Percentiles rank a stretch among this genome's conserved stretches.
Evolutionary conservation across 306 rosid species (phyloP).

Genomic region (Inga oerstediana): DNA sequence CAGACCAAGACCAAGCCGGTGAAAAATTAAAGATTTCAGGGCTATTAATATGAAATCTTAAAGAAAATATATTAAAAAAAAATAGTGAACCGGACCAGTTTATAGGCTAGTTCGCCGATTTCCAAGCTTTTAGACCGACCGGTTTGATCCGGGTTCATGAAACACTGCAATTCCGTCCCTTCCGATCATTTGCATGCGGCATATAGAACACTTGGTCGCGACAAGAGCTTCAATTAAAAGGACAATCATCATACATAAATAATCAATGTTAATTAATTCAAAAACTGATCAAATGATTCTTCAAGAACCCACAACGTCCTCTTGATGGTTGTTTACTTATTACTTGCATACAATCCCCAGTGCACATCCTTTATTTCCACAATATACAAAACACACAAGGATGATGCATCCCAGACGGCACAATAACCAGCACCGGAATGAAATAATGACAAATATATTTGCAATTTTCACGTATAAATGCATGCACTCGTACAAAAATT

Average conservation of each 20-base stretch:
- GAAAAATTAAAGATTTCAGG: too few relatives aligned
- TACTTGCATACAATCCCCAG: slow-evolving; percentile 37
- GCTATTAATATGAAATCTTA: too few relatives aligned
- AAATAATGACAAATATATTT: not conserved
- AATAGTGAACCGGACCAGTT: too few relatives aligned
- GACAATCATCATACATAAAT: not conserved
- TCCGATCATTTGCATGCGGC: not conserved
- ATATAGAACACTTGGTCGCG: not conserved
- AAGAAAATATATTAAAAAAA: too few relatives aligned
- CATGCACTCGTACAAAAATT: slow-evolving; percentile 36
- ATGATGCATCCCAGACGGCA: slow-evolving; percentile 29
- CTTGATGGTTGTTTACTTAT: slow-evolving; percentile 24
- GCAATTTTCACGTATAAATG: slow-evolving; percentile 27
- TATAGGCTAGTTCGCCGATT: too few relatives aligned
- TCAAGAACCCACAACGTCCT: slow-evolving; percentile 5
- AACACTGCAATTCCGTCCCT: too few relatives aligned
- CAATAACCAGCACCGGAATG: slow-evolving; percentile 12
- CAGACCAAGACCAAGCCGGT: too few relatives aligned
- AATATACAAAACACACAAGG: slow-evolving; percentile 36
- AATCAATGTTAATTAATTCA: not conserved
- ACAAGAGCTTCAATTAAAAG: not conserved
- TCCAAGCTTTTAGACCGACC: too few relatives aligned
- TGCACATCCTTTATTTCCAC: slow-evolving; percentile 34
- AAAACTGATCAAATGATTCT: slow-evolving; percentile 26
- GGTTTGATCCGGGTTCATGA: too few relatives aligned